Evolutionary conservation across 768 basidiomycete species (phyloP).

Genomic region (Dacryopinax primogenitus): DNA sequence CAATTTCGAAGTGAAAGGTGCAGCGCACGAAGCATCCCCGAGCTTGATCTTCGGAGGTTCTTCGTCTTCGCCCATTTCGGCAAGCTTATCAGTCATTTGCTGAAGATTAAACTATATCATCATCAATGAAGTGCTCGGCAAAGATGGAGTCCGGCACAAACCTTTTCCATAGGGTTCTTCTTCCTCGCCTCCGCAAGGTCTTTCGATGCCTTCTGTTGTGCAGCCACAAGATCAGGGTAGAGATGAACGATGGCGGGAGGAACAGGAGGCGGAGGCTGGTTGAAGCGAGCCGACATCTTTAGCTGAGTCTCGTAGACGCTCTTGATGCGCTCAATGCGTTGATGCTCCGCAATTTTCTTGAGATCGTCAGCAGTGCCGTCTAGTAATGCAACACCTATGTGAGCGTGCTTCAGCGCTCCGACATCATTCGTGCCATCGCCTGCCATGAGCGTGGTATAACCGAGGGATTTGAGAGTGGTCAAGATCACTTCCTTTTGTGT

Average conservation of each 20-base stretch:
- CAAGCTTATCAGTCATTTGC: slow-evolving; percentile 68
- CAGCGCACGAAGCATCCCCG: slow-evolving; percentile 97
- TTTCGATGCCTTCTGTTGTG: slow-evolving; percentile 69
- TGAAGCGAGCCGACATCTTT: slow-evolving; percentile 77
- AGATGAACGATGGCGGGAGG: slow-evolving; percentile 76
- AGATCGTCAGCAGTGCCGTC: slow-evolving; percentile 88
- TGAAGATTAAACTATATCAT: slow-evolving; percentile 55
- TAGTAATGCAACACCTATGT: slow-evolving; percentile 85
- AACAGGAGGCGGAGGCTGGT: slow-evolving; percentile 86
- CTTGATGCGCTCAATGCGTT: slow-evolving; percentile 79
- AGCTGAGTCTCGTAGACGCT: slow-evolving; percentile 96
- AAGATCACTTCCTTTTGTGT: slow-evolving; percentile 92
- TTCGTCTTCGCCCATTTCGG: slow-evolving; percentile 83
- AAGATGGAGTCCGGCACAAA: slow-evolving; percentile 25
- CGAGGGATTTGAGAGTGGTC: slow-evolving; percentile 74
- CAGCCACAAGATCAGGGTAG: slow-evolving; percentile 81
- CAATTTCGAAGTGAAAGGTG: slow-evolving; percentile 95
- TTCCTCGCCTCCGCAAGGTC: slow-evolving; percentile 51
- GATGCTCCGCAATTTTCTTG: slow-evolving; percentile 85
- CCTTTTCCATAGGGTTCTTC: slow-evolving; percentile 85
- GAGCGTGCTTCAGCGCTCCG: slow-evolving; percentile 94
- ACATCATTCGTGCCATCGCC: slow-evolving; percentile 99
- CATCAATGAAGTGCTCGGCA: slow-evolving; percentile 14
- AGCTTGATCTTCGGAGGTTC: slow-evolving; percentile 97
- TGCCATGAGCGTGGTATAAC: slow-evolving; percentile 92